Percentiles rank a stretch among this genome's conserved stretches.
phyloP scores from a whole-genome alignment of 2,329 filamentous ascomycete species.

The Penicillium crustosum region DNA sequence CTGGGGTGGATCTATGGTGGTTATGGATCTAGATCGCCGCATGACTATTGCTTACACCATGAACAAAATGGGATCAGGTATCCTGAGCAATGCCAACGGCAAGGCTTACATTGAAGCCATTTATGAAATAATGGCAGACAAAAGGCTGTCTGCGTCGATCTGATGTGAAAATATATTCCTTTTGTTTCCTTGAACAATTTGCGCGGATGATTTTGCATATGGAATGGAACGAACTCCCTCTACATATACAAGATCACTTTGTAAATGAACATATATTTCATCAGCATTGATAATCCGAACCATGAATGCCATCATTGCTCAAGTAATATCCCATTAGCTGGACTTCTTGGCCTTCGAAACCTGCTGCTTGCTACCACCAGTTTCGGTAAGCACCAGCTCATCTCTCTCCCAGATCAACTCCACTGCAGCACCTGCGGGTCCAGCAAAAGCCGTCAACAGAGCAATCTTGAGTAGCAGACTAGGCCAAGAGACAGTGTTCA shows the following conservation, averaged over 20 bases:
- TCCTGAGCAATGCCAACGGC: slow-evolving; percentile 31
- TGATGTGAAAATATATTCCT: neutral
- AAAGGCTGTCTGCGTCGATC: neutral
- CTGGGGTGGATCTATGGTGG: slow-evolving; percentile 47
- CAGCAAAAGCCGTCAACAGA: slow-evolving; percentile 39
- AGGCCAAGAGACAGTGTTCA: slow-evolving; percentile 27
- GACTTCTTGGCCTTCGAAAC: slow-evolving; percentile 32
- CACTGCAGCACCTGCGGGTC: slow-evolving; percentile 48
- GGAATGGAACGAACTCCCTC: neutral
- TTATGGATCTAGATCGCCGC: slow-evolving; percentile 47
- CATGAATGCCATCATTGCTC: neutral
- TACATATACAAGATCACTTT: too few relatives aligned
- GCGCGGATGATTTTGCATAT: neutral
- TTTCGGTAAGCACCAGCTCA: slow-evolving; percentile 42
- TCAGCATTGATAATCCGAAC: neutral
- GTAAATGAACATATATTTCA: neutral
- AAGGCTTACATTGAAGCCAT: slow-evolving; percentile 34
- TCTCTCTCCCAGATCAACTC: slow-evolving; percentile 54
- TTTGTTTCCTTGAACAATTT: neutral
- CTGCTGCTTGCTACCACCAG: slow-evolving; percentile 36
- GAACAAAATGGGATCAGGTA: slow-evolving; percentile 45
- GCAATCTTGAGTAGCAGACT: slow-evolving; percentile 37
- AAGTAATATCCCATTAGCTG: slow-evolving; percentile 1
- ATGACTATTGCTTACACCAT: slow-evolving; percentile 50
- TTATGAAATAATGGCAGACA: slow-evolving; percentile 27